Evolutionary conservation across 2,329 filamentous ascomycete genomes (phyloP), one percentile per base, ranked within the genome.

Genomic region (Fonsecaea monophora): DNA sequence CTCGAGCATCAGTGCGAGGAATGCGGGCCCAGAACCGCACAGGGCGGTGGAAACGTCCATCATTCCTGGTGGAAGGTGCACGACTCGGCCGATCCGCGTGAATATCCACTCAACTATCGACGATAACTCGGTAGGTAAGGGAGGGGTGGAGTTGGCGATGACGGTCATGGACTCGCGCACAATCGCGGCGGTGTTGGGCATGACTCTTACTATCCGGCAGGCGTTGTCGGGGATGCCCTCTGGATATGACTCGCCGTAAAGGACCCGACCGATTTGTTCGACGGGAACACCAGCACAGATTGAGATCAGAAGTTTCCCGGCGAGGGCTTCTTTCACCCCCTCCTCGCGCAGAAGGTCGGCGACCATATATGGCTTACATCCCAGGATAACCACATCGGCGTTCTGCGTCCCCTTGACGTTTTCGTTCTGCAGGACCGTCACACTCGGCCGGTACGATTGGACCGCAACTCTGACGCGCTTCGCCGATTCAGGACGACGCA

Each of bases 161-260:
- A 95, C 88, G 3, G 90, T 94, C 91, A 95, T 95, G 72, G 87
- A 89, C 78, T 96, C 89, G 55, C 91, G 82, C 65, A 96, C 90
- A 57, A 91, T 84, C 32, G 89, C 89, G 10, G 92, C 92, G 0
- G 91, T 94, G 81, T 96, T 96, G 72, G 92, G 92, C 87, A 96
- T 92, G 62, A 90, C 92, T 37, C 92, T 85, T 4, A 96, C 89
- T 53, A 95, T 84, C 50, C 86, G 74, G 67, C 77, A 80, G 71
- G 76, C 53, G 60, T 78, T 71, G 38, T 71, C 67, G 59, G 69
- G 54, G 62, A 59, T 82, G 78, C 87, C 45, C 15, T 62, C 90
- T 45, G 82, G 80, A 34, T 82, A 65, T 64, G 82, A 63, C 82
- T 81, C 63, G 80, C 79, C 65, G 59, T 72, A 71, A 9, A 72